Evolutionary conservation across 371 early-diverging fungal genomes (phyloP).

Genomic region (Mortierella sp.): DNA sequence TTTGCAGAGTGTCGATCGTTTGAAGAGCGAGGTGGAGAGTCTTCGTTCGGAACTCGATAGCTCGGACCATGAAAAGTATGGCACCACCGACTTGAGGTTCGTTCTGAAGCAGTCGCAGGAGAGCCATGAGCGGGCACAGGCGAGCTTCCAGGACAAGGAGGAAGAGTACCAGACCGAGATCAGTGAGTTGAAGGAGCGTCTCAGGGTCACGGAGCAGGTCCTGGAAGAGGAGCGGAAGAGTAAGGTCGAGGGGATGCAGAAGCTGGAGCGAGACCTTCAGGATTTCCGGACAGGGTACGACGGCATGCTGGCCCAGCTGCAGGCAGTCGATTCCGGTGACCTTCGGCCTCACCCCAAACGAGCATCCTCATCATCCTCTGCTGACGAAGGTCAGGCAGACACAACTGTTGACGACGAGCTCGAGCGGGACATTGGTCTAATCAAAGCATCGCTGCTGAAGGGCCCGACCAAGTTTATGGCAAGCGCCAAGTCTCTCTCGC

Average conservation of each 20-base stretch:
- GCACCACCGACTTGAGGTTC: constrained; percentile 31
- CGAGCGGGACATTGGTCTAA: constrained; percentile 32
- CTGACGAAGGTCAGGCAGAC: constrained; percentile 39
- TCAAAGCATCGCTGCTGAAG: constrained; percentile 27
- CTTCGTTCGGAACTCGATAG: constrained; percentile 42
- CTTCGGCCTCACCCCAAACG: constrained; percentile 27
- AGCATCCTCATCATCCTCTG: constrained; percentile 42
- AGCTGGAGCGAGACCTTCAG: constrained; percentile 42
- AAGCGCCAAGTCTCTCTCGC: constrained; percentile 19
- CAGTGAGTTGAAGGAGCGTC: constrained; percentile 42
- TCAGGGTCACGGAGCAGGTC: constrained; percentile 31
- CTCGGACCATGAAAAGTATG: constrained; percentile 47
- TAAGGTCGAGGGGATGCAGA: constrained; percentile 52
- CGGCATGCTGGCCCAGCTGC: constrained; percentile 41
- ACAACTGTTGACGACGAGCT: constrained; percentile 45
- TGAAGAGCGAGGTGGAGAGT: constrained; percentile 39
- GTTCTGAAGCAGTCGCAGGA: constrained; percentile 29
- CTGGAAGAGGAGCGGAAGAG: constrained; percentile 38
- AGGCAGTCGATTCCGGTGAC: constrained; percentile 20
- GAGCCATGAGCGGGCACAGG: constrained; percentile 30
- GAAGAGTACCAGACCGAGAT: constrained; percentile 50
- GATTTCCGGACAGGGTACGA: constrained; percentile 47
- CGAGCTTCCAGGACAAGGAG: constrained; percentile 50
- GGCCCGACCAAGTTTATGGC: constrained; percentile 14
- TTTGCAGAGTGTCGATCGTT: constrained; percentile 31